Base-by-base conservation (phyloP, 1,139 yeast genomes). In the Kodamaea sp. region DNA sequence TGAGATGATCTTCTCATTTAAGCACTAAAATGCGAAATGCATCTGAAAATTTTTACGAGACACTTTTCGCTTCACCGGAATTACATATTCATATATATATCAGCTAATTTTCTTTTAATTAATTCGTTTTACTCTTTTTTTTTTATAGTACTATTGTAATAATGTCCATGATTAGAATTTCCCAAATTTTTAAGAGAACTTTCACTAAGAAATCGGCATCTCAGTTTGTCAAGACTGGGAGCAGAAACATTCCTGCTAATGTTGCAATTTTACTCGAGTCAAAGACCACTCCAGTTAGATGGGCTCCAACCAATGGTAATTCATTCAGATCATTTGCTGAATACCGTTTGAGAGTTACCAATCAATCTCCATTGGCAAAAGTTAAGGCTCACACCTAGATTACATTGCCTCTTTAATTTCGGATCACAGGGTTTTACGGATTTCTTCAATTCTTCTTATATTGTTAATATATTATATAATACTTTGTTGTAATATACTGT, bases 251-350 rank as follows among this genome's bases (percentile, higher is more conserved):
- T 22, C 44, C 54, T 24, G 40, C 41, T 7, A 31, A 44, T 10
- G 30, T 47, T 11, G 46, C 47, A 10, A 36, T 34, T 10, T 23
- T 39, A 25, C 35, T 42, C 12, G 48, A 44, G 27, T 37, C 41
- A 8, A 39, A 38, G 9, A 43, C 42, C 22, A 46, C 50, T 15
- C 49, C 56, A 23, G 40, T 44, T 38, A 65, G 61, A 49, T 67
- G 71, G 71, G 54, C 56, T 37, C 72, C 73, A 29, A 61, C 63
- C 22, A 49, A 57, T 39, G 72, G 71, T 31, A 59, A 64, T 35
- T 61, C 76, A 2, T 75, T 70, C 63, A 65, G 75, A 48, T 61
- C 77, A 2, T 77, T 77, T 58, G 79, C 79, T 28, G 81, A 77
- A 52, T 77, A 77, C 64, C 62, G 82, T 52, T 63, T 75, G 52